A percentile compares a stretch with the other conserved stretches of the same genome.
These are phyloP conservation scores for Pouteria glomerata DNA, from an alignment of 148 eudicot genomes.

Conservation along the genomic window DNA sequence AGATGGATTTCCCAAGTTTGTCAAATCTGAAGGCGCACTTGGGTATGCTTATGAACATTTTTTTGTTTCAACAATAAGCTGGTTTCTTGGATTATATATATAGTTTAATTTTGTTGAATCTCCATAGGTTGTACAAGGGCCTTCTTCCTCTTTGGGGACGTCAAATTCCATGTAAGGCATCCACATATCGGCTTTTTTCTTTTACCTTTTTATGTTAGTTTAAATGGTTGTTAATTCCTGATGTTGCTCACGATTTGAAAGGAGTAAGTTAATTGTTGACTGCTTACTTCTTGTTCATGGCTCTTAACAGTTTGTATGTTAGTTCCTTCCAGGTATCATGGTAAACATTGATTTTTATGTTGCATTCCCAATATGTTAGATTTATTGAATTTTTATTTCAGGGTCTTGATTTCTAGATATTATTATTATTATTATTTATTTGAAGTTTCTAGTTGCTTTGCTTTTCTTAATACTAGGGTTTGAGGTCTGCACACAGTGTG, in stretches of 20 bases:
- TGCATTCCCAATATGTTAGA: neutral
- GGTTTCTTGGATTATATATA: neutral
- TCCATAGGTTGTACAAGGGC: constrained; percentile 32
- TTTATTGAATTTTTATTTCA: neutral
- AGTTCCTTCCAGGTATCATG: neutral
- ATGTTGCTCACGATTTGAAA: neutral
- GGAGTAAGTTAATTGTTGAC: neutral
- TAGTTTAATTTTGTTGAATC: neutral
- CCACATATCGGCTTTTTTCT: neutral
- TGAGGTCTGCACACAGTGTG: no score
- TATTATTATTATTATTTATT: no score
- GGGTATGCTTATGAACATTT: constrained; percentile 32
- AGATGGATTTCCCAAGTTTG: constrained; percentile 60
- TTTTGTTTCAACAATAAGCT: neutral
- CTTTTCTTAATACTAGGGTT: no score
- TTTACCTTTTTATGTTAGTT: neutral
- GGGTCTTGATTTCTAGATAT: neutral
- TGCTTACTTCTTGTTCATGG: neutral
- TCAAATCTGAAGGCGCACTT: constrained; percentile 50
- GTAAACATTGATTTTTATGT: neutral
- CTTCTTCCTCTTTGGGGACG: constrained; percentile 26
- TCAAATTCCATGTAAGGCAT: constrained; percentile 38
- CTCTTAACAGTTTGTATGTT: neutral
- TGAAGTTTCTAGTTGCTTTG: neutral
- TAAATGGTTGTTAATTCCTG: neutral